Conservation (phyloP, 176 grass and related monocot species). For the Chrysopogon serrulatus region DNA sequence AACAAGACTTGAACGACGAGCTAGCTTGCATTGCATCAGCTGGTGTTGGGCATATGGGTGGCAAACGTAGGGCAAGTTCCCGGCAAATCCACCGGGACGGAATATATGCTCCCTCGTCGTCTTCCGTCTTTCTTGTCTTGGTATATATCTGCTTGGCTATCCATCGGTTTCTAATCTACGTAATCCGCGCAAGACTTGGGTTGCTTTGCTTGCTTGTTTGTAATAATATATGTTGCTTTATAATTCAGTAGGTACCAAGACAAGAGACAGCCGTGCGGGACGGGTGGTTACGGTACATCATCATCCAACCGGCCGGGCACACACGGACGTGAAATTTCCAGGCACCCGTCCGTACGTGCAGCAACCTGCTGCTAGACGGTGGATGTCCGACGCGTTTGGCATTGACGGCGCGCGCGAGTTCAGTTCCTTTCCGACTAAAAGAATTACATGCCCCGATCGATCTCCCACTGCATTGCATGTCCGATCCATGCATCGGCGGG, state of each 20-base stretch:
- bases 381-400: background rate
- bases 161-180: background rate
- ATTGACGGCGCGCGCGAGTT: background rate
- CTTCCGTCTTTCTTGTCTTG: no score
- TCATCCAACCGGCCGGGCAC: background rate
- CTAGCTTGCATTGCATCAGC: no score
- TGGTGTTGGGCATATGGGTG: background rate
- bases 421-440: no score
- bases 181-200: background rate
- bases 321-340: background rate
- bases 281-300: background rate
- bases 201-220: background rate
- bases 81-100: background rate
- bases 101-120: background rate
- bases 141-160: background rate
- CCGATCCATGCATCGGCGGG: no score
- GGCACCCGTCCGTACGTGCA: no score
- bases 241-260: no score
- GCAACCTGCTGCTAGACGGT: no score
- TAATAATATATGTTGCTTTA: no score
- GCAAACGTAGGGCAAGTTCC: background rate
- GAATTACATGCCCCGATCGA: no score
- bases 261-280: background rate
- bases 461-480: no score
- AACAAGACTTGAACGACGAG: background rate